phyloP scores from a whole-genome alignment of 805 yeast genomes.

The Hanseniaspora clermontiae region DNA sequence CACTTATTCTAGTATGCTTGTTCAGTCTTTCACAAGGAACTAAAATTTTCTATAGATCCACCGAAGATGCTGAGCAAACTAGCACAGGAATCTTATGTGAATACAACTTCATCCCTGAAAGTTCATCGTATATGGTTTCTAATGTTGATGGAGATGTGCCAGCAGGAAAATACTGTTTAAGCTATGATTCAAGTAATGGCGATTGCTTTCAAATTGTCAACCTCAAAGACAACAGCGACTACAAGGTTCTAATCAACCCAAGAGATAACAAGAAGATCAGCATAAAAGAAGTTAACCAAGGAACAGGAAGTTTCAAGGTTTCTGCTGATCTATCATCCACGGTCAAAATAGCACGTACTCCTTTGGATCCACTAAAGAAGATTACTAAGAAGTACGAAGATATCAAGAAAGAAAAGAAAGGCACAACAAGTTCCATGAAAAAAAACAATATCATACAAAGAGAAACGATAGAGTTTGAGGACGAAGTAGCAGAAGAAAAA shows the following conservation, averaged over 20 bases:
- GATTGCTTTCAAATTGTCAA: constrained; percentile 3
- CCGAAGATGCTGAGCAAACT: background rate
- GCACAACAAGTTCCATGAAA: background rate
- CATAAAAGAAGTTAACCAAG: background rate
- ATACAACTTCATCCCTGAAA: constrained; percentile 10
- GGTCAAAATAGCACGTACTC: background rate
- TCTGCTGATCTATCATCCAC: background rate
- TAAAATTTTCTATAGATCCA: background rate
- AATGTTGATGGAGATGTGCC: background rate
- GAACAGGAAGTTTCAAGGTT: background rate
- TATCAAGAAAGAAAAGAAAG: constrained; percentile 5
- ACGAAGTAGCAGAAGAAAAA: constrained; percentile 6
- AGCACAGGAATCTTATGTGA: background rate
- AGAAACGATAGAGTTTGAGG: constrained; percentile 3
- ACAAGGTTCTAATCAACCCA: background rate
- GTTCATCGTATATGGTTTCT: constrained; percentile 1
- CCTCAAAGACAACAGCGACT: background rate
- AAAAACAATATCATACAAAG: constrained; percentile 1
- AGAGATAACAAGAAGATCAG: background rate
- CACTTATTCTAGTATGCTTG: background rate
- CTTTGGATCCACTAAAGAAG: constrained; percentile 7
- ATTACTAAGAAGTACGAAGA: constrained; percentile 11
- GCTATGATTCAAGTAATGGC: background rate
- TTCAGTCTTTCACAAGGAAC: background rate
- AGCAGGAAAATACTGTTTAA: constrained; percentile 3